Evolutionary conservation across 306 rosid genomes (phyloP).

Genomic region (Fragaria ananassa): DNA sequence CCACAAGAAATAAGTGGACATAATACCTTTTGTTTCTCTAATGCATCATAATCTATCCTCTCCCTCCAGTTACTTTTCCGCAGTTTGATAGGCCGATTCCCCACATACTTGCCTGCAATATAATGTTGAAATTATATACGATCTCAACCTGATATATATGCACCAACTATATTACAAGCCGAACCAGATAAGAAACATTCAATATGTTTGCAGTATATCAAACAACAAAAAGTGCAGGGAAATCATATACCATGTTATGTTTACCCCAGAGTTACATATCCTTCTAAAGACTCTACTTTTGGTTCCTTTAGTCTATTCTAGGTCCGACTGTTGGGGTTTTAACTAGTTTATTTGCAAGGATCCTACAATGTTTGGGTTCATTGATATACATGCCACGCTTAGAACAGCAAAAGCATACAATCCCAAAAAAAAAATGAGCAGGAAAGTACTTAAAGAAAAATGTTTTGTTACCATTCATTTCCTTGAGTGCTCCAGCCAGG

Average conservation of each 20-base stretch:
- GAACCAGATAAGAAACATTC: not conserved
- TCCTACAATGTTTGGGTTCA: not conserved
- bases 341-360: not conserved
- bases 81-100: slow-evolving; percentile 90
- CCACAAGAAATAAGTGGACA: not conserved
- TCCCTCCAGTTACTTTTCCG: slow-evolving; percentile 98
- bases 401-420: not conserved
- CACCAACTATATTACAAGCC: not conserved
- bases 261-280: not conserved
- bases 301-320: not conserved
- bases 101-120: slow-evolving; percentile 83
- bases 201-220: not conserved
- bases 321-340: not conserved
- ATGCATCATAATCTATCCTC: slow-evolving; percentile 74
- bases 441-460: not conserved
- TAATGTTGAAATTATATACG: not conserved
- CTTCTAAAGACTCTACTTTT: not conserved
- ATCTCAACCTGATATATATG: not conserved
- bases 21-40: slow-evolving; percentile 72
- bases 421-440: not conserved
- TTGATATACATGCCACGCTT: not conserved
- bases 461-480: slow-evolving; percentile 69
- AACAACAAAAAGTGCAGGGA: no score
- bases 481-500: slow-evolving; percentile 91
- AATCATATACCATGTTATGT: not conserved